Evolutionary conservation across 148 eudicot genomes (phyloP).

Genomic region (Rhododendron ovatum): DNA sequence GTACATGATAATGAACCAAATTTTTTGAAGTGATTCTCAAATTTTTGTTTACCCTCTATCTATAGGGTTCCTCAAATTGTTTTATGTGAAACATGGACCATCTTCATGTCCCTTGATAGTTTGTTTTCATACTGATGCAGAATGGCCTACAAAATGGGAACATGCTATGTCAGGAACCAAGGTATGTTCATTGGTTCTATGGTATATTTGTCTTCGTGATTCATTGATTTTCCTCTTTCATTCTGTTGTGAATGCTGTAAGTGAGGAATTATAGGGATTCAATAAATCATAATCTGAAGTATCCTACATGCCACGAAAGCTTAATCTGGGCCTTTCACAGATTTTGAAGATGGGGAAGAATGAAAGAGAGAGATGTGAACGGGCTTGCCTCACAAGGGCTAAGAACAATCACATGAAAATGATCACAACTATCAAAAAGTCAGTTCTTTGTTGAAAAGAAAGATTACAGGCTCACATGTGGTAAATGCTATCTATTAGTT

Average conservation of each 20-base stretch:
- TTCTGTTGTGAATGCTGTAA: not conserved
- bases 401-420: not conserved
- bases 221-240: not conserved
- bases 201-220: not conserved
- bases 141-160: conserved; percentile 11
- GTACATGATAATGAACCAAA: conserved; percentile 22
- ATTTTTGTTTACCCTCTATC: not conserved
- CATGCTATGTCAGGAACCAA: conserved; percentile 12
- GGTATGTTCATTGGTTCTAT: conserved; percentile 16
- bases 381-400: not conserved
- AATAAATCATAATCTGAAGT: not conserved
- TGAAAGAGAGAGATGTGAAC: not conserved
- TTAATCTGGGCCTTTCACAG: not conserved
- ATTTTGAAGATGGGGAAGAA: not conserved
- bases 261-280: not conserved
- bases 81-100: not conserved
- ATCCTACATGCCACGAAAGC: not conserved
- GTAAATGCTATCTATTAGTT: not conserved
- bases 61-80: not conserved
- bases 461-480: not conserved
- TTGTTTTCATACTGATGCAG: conserved; percentile 22
- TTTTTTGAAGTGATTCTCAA: not conserved
- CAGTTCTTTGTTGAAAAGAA: not conserved
- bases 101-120: not conserved
- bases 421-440: not conserved